phyloP scores from a whole-genome alignment of 371 early-diverging fungal genomes.

The Zychaea mexicana region DNA sequence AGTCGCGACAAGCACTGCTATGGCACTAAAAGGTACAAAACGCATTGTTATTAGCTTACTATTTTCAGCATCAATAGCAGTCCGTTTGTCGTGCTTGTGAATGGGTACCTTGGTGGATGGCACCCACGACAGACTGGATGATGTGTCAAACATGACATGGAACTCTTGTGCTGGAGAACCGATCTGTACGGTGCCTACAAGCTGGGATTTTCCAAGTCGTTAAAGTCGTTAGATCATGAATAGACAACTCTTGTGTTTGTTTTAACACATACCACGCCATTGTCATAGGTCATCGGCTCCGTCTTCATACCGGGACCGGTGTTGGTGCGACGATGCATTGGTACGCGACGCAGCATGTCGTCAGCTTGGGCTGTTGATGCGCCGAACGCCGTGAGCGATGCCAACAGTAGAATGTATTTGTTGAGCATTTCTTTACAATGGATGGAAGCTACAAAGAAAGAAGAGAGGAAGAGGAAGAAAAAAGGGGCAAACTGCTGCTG shows the following conservation, averaged over 20 bases:
- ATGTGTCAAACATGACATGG: slow-evolving; percentile 42
- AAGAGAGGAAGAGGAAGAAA: slow-evolving; percentile 10
- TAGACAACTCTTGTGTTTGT: neutral
- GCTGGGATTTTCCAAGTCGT: slow-evolving; percentile 3
- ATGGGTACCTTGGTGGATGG: slow-evolving; percentile 39
- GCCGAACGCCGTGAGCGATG: slow-evolving; percentile 4
- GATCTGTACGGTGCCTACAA: slow-evolving; percentile 23
- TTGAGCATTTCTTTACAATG: slow-evolving; percentile 6
- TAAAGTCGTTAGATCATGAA: neutral
- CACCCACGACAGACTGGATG: slow-evolving; percentile 46
- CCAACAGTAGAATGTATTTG: slow-evolving; percentile 11
- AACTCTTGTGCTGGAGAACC: slow-evolving; percentile 47
- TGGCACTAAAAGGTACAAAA: slow-evolving; percentile 28
- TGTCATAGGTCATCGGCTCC: slow-evolving; percentile 35
- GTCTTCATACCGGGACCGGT: slow-evolving; percentile 20
- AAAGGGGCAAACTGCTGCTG: slow-evolving; percentile 5
- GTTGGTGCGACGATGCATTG: slow-evolving; percentile 16
- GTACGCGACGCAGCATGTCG: slow-evolving; percentile 9
- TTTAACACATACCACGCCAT: slow-evolving; percentile 38
- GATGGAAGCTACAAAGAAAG: slow-evolving; percentile 6
- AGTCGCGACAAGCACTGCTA: slow-evolving; percentile 32
- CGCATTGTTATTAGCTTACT: neutral
- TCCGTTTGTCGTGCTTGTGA: neutral
- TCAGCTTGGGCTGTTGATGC: neutral
- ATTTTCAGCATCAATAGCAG: neutral